Conservation (phyloP, 768 basidiomycete species). For the Leccinum olivaceopallidum region DNA sequence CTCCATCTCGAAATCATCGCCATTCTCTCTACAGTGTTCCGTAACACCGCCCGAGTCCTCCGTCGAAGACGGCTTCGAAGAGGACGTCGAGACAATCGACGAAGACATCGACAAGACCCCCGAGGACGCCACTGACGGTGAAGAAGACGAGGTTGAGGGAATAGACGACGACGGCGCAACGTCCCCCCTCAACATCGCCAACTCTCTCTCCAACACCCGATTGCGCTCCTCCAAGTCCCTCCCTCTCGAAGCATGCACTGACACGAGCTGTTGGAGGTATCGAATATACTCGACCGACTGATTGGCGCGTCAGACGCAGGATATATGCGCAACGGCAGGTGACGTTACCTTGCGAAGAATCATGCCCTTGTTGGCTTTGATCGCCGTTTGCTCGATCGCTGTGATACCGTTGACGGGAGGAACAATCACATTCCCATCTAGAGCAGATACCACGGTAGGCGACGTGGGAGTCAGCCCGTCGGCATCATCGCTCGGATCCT, state of each 20-base stretch:
- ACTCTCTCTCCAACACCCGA: slow-evolving; percentile 36
- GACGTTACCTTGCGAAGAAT: slow-evolving; percentile 71
- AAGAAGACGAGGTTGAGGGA: slow-evolving; percentile 19
- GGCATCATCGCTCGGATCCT: slow-evolving; percentile 32
- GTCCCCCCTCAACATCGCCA: slow-evolving; percentile 27
- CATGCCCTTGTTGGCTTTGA: slow-evolving; percentile 96
- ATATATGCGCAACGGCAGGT: neutral
- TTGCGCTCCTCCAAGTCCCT: slow-evolving; percentile 78
- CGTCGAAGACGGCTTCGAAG: slow-evolving; percentile 14
- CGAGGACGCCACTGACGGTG: slow-evolving; percentile 21
- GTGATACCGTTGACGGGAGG: slow-evolving; percentile 12
- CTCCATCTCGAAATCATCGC: slow-evolving; percentile 24
- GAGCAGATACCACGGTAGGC: slow-evolving; percentile 16
- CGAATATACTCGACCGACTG: slow-evolving; percentile 57
- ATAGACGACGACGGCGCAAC: slow-evolving; percentile 7
- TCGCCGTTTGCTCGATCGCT: slow-evolving; percentile 41
- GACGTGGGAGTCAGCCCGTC: slow-evolving; percentile 24
- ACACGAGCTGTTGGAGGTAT: slow-evolving; percentile 85
- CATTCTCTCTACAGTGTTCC: slow-evolving; percentile 1
- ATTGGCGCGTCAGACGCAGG: slow-evolving; percentile 1
- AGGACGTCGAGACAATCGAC: slow-evolving; percentile 4
- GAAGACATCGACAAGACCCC: slow-evolving; percentile 21
- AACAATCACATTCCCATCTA: slow-evolving; percentile 7
- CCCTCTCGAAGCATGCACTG: slow-evolving; percentile 75
- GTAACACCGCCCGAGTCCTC: neutral